A percentile compares a stretch with the other conserved stretches of the same genome.
Evolutionary conservation across 257 asterid genomes (phyloP).

Genomic region (Forsythia suspensa): DNA sequence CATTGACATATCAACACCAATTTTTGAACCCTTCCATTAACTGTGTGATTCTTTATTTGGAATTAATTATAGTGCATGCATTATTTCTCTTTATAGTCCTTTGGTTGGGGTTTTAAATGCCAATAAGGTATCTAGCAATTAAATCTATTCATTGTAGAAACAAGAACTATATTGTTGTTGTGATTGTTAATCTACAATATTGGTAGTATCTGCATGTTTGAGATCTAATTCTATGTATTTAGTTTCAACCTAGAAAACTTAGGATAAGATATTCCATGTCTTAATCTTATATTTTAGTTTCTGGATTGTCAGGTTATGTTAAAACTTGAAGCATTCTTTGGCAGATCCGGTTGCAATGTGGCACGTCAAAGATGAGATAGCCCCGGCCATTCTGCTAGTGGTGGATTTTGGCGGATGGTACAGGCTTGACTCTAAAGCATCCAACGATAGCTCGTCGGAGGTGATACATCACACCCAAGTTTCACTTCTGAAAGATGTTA

Average conservation of each 20-base stretch:
- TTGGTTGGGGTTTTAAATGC: neutral
- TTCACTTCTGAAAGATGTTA: conserved; percentile 87
- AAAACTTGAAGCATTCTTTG: conserved; percentile 96
- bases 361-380: conserved; percentile 82
- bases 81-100: neutral
- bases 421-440: conserved; percentile 64
- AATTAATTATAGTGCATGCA: neutral
- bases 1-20: neutral
- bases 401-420: conserved; percentile 99
- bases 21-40: neutral
- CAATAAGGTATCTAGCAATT: neutral
- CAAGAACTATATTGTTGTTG: neutral
- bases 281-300: conserved; percentile 65
- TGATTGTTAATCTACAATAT: neutral
- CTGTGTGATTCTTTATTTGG: neutral
- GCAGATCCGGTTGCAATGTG: conserved; percentile 99
- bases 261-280: conserved; percentile 33
- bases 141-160: neutral
- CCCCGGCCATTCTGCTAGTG: conserved; percentile 85
- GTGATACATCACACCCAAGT: conserved; percentile 84
- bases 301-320: conserved; percentile 83
- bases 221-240: neutral
- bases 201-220: neutral
- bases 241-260: conserved; percentile 10
- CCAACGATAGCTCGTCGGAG: conserved; percentile 49